Evolutionary conservation across 73 alveolate species (phyloP).

Genomic region (Stentor roeselii): DNA sequence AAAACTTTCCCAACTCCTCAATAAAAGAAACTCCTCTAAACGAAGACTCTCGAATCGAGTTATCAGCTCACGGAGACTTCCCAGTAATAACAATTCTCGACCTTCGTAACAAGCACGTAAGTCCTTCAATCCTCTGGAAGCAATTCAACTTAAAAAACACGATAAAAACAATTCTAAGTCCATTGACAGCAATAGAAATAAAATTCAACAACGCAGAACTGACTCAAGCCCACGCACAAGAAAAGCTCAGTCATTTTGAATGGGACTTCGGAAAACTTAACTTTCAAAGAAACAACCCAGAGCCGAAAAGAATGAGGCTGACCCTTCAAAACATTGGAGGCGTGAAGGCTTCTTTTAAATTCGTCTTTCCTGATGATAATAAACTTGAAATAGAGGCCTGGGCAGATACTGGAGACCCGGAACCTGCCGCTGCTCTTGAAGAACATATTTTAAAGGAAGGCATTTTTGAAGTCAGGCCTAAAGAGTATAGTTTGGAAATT

Average conservation of each 20-base stretch:
- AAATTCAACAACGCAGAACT: conserved; percentile 71
- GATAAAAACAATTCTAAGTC: conserved; percentile 86
- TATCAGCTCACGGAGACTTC: conserved; percentile 94
- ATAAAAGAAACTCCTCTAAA: conserved; percentile 60
- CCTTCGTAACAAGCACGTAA: conserved; percentile 86
- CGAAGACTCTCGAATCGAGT: conserved; percentile 78
- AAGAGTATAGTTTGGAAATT: conserved; percentile 83
- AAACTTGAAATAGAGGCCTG: conserved; percentile 95
- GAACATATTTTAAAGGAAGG: conserved; percentile 91
- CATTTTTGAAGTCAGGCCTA: conserved; percentile 91
- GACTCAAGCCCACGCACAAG: conserved; percentile 32
- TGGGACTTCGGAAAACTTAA: conserved; percentile 93
- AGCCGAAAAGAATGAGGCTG: conserved; percentile 79
- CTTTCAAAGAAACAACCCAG: conserved; percentile 61
- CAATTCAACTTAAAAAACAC: conserved; percentile 83
- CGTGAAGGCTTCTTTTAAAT: conserved; percentile 89
- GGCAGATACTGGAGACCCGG: conserved; percentile 99
- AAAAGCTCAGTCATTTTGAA: conserved; percentile 65
- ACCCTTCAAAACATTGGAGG: conserved; percentile 98
- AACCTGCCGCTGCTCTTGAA: conserved; percentile 93
- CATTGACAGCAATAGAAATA: conserved; percentile 84
- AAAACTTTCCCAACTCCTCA: conserved; percentile 70
- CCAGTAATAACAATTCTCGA: conserved; percentile 95
- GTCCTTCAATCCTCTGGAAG: conserved; percentile 94
- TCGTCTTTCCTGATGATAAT: conserved; percentile 91